A percentile compares a stretch with the other conserved stretches of the same genome.
Evolutionary conservation across 306 rosid genomes (phyloP).

Genomic region (Prunus padus): DNA sequence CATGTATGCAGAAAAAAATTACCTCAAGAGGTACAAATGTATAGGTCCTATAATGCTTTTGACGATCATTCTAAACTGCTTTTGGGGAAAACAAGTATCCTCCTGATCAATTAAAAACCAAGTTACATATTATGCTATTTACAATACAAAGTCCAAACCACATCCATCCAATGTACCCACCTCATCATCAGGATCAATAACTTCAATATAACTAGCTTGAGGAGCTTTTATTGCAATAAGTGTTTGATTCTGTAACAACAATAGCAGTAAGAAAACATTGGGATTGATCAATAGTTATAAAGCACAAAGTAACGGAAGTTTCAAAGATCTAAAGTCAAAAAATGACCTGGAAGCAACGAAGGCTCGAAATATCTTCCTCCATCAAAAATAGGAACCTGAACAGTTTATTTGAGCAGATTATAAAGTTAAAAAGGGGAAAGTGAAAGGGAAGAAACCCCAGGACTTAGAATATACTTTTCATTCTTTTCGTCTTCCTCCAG

Average conservation of each 20-base stretch:
- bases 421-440: conserved; percentile 28
- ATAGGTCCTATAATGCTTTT: conserved; percentile 80
- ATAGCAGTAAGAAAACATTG: conserved; percentile 23
- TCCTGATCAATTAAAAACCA: conserved; percentile 49
- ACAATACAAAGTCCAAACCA: conserved; percentile 24
- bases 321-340: conserved; percentile 11
- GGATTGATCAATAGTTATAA: conserved; percentile 24
- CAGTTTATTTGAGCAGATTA: conserved; percentile 26
- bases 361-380: conserved; percentile 59
- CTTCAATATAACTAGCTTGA: conserved; percentile 68
- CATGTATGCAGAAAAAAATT: conserved; percentile 23
- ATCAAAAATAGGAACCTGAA: conserved; percentile 57
- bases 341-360: conserved; percentile 73
- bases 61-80: conserved; percentile 63
- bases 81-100: conserved; percentile 59
- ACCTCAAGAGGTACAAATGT: conserved; percentile 71
- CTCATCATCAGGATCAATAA: conserved; percentile 78
- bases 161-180: conserved; percentile 41
- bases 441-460: neutral
- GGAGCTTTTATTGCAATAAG: conserved; percentile 80
- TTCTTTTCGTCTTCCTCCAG: conserved; percentile 47
- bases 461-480: conserved; percentile 44
- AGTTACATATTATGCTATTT: conserved; percentile 18
- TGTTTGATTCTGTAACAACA: conserved; percentile 55
- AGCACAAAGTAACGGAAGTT: neutral